Evolutionary conservation across 2,329 filamentous ascomycete genomes (phyloP).

Genomic region (Pestalotiopsis sp.): DNA sequence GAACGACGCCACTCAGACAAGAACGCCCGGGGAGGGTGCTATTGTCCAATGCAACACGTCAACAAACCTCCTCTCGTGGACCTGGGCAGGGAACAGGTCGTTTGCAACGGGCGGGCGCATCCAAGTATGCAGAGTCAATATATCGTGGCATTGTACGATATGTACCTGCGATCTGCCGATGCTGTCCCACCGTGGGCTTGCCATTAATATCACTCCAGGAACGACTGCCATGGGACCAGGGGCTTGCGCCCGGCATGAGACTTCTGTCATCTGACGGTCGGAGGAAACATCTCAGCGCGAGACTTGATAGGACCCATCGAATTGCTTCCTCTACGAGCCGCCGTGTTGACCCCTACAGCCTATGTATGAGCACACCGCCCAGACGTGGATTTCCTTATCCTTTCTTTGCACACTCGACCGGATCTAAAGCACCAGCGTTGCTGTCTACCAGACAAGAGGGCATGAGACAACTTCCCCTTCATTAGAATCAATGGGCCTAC

Average conservation of each 20-base stretch:
- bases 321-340: neutral
- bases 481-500: neutral
- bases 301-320: neutral
- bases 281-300: neutral
- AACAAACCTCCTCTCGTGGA: neutral
- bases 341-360: neutral
- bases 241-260: neutral
- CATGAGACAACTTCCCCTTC: neutral
- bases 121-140: neutral
- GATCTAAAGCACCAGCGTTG: neutral
- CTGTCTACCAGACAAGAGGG: neutral
- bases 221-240: neutral
- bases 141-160: slow-evolving; percentile 1
- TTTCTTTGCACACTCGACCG: neutral
- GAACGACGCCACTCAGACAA: neutral
- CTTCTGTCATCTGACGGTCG: slow-evolving; percentile 6
- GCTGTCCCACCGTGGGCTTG: slow-evolving; percentile 1
- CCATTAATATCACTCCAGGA: neutral
- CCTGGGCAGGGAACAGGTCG: neutral
- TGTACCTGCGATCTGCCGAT: slow-evolving; percentile 7
- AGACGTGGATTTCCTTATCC: neutral
- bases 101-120: neutral
- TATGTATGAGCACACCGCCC: neutral
- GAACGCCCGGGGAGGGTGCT: neutral
- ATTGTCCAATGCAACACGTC: neutral